Evolutionary conservation across 805 yeast species (phyloP), one percentile per base, ranked within the genome.

Genomic region (Isabelozyma heimii): DNA sequence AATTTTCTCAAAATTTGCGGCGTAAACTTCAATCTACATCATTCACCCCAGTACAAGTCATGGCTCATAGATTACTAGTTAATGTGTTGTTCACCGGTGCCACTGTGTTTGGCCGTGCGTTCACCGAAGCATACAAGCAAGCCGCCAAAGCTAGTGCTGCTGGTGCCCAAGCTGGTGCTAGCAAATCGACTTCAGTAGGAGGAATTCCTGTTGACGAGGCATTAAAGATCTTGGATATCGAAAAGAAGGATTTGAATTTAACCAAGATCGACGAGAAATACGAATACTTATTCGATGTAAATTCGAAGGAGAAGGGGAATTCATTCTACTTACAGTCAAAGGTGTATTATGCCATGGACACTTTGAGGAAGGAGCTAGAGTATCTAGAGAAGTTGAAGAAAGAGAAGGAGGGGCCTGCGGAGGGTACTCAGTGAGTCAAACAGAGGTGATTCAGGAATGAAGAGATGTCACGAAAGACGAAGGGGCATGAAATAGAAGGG

Each of bases 41-140:
- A 30, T 30, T 13, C 35, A 37, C 7, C 17, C 40, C 15, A 16
- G 40, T n/a, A n/a, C 30, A 13, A 28, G 41, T 9, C 30, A 73
- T 74, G 97, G 98, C 99, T 53, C 97, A 94, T 68, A 83, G 97
- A 75, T 79, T 95, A 49, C 63, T 92, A 47, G 89, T 89, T 55
- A 92, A 89, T 69, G 97, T 94, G 54, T 79, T 91, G 44, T 81
- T 91, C 61, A 91, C 98, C 8, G 98, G 98, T 49, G 95, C 97
- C 4, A 85, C 89, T 58, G 98, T 92, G 28, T 91, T 94, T 63
- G 97, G 98, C 49, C 82, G 89, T 58, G 99, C 99, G 0, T 94
- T 94, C 66, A 79, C 90, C n/a, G 96, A 91, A 66, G 98, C 99
- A 0, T 94, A 92, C 77, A 87, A 85, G 61, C 98, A 94, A 72